phyloP scores from a whole-genome alignment of 352 stramenopile species.

The Poterioochromonas sp. region DNA sequence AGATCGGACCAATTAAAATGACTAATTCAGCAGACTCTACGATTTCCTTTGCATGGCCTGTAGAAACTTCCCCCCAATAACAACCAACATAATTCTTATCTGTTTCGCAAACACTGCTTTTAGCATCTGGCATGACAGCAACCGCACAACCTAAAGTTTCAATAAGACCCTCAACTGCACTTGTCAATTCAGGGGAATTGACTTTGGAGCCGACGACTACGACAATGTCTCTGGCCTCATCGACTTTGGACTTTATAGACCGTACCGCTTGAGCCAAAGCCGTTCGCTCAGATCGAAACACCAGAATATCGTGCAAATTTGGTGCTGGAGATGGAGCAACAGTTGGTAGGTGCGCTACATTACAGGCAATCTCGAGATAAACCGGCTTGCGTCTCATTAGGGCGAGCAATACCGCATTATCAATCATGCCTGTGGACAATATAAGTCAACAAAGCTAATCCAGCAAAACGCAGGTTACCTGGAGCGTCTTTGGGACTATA shows the following conservation, averaged over 20 bases:
- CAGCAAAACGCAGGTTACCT: too few species aligned
- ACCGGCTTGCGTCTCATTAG: constrained; percentile 27
- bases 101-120: constrained; percentile 8
- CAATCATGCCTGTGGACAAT: constrained; percentile 23
- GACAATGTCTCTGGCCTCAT: too few species aligned
- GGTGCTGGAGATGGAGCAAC: constrained; percentile 17
- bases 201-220: constrained; percentile 24
- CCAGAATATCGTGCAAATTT: background rate
- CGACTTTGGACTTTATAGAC: constrained; percentile 1
- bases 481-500: background rate
- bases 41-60: background rate
- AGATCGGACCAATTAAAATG: constrained; percentile 2
- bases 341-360: background rate
- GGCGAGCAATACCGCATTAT: constrained; percentile 6
- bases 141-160: constrained; percentile 24
- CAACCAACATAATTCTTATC: constrained; percentile 22
- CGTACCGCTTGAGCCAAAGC: background rate
- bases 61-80: constrained; percentile 31
- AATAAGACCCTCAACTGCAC: constrained; percentile 6
- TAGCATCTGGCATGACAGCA: constrained; percentile 31
- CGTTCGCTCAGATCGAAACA: background rate
- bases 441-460: background rate
- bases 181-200: too few species aligned
- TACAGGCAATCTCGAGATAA: constrained; percentile 31
- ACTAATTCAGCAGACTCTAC: constrained; percentile 26